Conservation (phyloP, 2,329 filamentous ascomycete genomes). For the Ceratocystis smalleyi region DNA sequence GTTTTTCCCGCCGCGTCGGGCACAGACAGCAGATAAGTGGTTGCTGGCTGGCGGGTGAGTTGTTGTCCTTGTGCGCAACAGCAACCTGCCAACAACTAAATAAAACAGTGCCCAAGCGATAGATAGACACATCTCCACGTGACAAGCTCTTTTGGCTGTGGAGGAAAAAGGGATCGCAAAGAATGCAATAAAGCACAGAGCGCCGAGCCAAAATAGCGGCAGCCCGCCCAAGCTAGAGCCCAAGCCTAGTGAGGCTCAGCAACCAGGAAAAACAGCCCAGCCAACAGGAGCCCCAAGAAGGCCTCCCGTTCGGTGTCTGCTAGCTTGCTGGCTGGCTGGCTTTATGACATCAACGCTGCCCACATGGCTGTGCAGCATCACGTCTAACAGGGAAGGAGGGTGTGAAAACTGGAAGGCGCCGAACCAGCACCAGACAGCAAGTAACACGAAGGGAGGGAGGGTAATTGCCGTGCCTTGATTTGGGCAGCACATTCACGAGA, state of each 20-base stretch:
- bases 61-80: background rate
- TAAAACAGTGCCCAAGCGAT: background rate
- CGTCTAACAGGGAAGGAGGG: background rate
- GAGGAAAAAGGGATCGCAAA: background rate
- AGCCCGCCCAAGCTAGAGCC: background rate
- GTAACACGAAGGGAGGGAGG: background rate
- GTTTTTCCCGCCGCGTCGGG: background rate
- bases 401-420: background rate
- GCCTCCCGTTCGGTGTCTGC: background rate
- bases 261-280: background rate
- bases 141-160: background rate
- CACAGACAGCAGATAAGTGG: background rate
- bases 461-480: background rate
- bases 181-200: background rate
- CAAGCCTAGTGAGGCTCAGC: conserved; percentile 1
- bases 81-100: background rate
- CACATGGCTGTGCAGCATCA: background rate
- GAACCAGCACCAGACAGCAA: background rate
- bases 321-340: too few relatives aligned
- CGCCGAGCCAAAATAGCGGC: conserved; percentile 17
- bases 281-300: background rate
- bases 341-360: background rate
- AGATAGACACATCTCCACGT: background rate
- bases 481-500: conserved; percentile 1
- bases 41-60: background rate